These are phyloP conservation scores for Cryptococcus jaspeensis DNA, from an alignment of 1,284 basidiomycete genomes.

Conservation along the genomic window DNA sequence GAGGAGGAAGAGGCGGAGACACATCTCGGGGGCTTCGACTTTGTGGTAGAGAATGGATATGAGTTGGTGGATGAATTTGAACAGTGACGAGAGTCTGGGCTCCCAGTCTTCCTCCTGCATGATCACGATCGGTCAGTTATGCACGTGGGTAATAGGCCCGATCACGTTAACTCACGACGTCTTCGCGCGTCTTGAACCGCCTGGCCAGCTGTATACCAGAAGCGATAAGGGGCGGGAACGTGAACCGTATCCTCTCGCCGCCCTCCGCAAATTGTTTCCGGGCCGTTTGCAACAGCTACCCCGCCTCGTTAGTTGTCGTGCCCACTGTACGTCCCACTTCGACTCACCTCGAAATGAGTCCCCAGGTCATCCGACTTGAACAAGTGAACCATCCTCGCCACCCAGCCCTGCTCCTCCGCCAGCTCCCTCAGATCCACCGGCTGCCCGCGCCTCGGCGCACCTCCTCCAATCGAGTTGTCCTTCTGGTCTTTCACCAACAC, in stretches of 20 bases:
- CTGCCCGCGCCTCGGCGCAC: conserved; percentile 57
- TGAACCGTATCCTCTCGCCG: conserved; percentile 90
- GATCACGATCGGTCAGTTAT: not conserved
- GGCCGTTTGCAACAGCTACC: conserved; percentile 79
- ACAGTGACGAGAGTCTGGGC: conserved; percentile 71
- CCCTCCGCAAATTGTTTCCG: conserved; percentile 81
- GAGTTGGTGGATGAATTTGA: conserved; percentile 88
- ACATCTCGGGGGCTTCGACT: conserved; percentile 84
- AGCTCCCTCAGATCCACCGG: conserved; percentile 76
- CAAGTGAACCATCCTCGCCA: conserved; percentile 91
- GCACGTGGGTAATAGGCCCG: conserved; percentile 8
- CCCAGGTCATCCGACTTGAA: conserved; percentile 80
- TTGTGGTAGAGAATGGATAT: conserved; percentile 85
- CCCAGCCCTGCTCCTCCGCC: conserved; percentile 96
- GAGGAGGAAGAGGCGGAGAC: conserved; percentile 87
- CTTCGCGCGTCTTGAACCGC: conserved; percentile 72
- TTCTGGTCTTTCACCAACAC: conserved; percentile 86
- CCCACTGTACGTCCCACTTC: not conserved
- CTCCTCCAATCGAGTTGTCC: conserved; percentile 59
- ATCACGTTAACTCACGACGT: conserved; percentile 28
- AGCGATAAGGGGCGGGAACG: conserved; percentile 89
- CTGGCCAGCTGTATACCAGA: conserved; percentile 85
- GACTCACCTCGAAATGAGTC: conserved; percentile 78
- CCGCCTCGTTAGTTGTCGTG: too few relatives aligned
- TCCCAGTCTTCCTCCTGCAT: conserved; percentile 77